Base-by-base conservation (phyloP, 345 rosid species). In the Salix dunnii region DNA sequence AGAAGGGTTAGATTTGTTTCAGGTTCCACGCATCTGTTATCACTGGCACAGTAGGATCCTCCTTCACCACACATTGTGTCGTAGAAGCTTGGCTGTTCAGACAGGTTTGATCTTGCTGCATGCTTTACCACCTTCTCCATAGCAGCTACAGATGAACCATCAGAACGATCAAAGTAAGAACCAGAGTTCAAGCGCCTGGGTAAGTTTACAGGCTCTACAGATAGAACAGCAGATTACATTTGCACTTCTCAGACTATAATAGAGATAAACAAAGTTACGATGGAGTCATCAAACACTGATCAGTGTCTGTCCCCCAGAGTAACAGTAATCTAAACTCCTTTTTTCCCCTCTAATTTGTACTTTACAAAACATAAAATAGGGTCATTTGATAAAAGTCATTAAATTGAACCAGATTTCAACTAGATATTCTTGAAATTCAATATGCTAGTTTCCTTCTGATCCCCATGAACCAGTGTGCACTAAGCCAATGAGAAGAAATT, bases 21-120 rank as follows among this genome's bases (percentile, higher is more conserved):
- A 14, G 92, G 92, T 76, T 91, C 96, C 48, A 90, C 28, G 67
- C 97, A 93, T 74, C 30, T 80, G 77, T 90, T 79, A 49, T 90
- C 80, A 70, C 96, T 90, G 53, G 84, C 14, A 0, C 96, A 89
- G 73, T 86, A 68, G 48, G 76, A 66, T 43, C 99, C 99, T 18
- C 89, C 93, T 86, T 87, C 94, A 64, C 98, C 99, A 60, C 99
- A 93, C 83, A 95, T 76, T 5, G 88, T 87, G 78, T 91, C 99
- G 27, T 95, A 95, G 82, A 95, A 91, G 86, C 99, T 91, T 46
- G 99, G 97, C 83, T 95, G 98, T 84, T 93, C 99, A 0, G 98
- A 93, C 31, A 93, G 73, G 73, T 87, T 83, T 3, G 99, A 93
- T 25, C 76, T 84, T 40, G 93, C 88, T 67, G 97, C 97, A 21